phyloP scores from a whole-genome alignment of 345 rosid genomes.

The Sapria himalayana region DNA sequence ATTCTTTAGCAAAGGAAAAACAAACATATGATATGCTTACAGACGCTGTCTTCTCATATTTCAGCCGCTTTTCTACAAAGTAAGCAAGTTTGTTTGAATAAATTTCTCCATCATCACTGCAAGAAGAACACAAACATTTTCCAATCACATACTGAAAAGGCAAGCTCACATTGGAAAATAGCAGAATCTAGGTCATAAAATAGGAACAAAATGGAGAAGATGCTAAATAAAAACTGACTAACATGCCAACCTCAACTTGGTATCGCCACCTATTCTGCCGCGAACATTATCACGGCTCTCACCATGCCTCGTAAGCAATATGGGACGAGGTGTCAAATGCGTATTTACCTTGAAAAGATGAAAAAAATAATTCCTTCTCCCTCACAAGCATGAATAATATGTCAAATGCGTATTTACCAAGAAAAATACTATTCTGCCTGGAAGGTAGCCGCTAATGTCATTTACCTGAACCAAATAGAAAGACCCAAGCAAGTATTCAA shows the following conservation, averaged over 20 bases:
- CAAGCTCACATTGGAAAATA: constrained; percentile 2
- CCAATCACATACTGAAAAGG: constrained; percentile 3
- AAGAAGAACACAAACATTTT: constrained; percentile 9
- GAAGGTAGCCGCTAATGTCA: constrained; percentile 97
- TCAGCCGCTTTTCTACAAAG: constrained; percentile 81
- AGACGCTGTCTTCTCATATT: constrained; percentile 91
- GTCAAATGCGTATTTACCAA: constrained; percentile 62
- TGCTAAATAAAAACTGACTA: neutral
- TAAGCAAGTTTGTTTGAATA: constrained; percentile 74
- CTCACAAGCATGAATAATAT: neutral
- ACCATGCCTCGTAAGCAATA: constrained; percentile 95
- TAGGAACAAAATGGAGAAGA: neutral
- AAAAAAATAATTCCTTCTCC: neutral
- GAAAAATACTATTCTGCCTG: constrained; percentile 96
- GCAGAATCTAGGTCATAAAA: neutral
- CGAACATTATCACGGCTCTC: constrained; percentile 93
- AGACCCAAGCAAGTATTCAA: too few species aligned
- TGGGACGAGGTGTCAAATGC: constrained; percentile 96
- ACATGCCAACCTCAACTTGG: constrained; percentile 42
- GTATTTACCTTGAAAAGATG: constrained; percentile 64
- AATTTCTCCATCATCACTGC: constrained; percentile 75
- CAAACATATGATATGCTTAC: constrained; percentile 31
- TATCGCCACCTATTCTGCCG: constrained; percentile 94
- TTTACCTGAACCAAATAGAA: constrained; percentile 56
- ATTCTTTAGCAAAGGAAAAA: neutral